Percentiles rank a stretch among this genome's conserved stretches.
Evolutionary conservation across 257 asterid genomes (phyloP).

Genomic region (Osmanthus fragrans): DNA sequence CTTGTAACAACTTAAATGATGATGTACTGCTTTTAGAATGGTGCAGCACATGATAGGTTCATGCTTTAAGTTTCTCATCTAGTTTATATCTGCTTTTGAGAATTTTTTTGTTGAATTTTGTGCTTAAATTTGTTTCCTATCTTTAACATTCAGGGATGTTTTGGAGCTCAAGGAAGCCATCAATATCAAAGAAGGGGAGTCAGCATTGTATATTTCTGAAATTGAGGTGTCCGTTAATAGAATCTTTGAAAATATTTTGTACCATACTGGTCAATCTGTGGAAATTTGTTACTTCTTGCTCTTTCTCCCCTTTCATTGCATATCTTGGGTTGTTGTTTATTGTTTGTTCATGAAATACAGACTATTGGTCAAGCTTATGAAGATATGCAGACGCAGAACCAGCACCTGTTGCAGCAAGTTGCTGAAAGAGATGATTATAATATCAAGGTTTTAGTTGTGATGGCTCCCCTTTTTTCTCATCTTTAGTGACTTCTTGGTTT

Average conservation of each 20-base stretch:
- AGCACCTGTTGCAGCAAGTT: slow-evolving; percentile 79
- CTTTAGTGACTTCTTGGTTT: background rate
- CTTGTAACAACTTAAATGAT: background rate
- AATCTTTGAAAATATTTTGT: slow-evolving; percentile 9
- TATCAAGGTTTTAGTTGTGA: slow-evolving; percentile 61
- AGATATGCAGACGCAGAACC: slow-evolving; percentile 97
- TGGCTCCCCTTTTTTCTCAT: background rate
- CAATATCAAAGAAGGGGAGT: slow-evolving; percentile 78
- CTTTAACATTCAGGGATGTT: slow-evolving; percentile 65
- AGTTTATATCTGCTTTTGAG: slow-evolving; percentile 6
- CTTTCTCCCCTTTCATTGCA: slow-evolving; percentile 21
- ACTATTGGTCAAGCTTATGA: slow-evolving; percentile 99
- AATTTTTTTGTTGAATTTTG: slow-evolving; percentile 9
- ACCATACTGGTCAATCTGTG: background rate
- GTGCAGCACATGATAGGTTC: background rate
- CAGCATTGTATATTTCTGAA: slow-evolving; percentile 84
- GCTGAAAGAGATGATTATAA: slow-evolving; percentile 87
- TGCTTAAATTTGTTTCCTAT: slow-evolving; percentile 15
- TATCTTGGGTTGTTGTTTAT: slow-evolving; percentile 24
- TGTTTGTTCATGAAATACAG: slow-evolving; percentile 43
- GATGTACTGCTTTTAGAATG: background rate
- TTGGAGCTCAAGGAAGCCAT: slow-evolving; percentile 90
- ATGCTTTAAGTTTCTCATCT: slow-evolving; percentile 2
- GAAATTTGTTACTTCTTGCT: background rate
- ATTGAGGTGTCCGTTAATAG: slow-evolving; percentile 65